These are phyloP conservation scores for Teunomyces atbi DNA, from an alignment of 805 yeast genomes.

Conservation along the genomic window DNA sequence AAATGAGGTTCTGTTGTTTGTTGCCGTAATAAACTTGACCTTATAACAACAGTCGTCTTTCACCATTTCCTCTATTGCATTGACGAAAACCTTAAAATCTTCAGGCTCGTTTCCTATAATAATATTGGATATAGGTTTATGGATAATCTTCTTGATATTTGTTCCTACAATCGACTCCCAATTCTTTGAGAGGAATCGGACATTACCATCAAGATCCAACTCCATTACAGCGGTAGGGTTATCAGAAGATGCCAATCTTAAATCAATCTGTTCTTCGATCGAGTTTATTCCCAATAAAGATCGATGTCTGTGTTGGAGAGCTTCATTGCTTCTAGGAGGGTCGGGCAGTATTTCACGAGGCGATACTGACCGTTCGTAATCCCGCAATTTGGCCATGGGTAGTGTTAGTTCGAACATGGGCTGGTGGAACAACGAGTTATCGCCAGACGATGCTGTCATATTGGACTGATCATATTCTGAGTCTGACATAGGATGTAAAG, in stretches of 20 bases:
- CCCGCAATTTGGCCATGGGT: slow-evolving; percentile 7
- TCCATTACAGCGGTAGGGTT: slow-evolving; percentile 82
- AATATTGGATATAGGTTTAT: slow-evolving; percentile 58
- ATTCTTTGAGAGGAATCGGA: slow-evolving; percentile 69
- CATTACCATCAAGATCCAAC: slow-evolving; percentile 72
- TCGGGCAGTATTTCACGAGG: slow-evolving; percentile 26
- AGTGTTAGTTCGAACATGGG: slow-evolving; percentile 16
- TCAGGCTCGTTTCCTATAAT: slow-evolving; percentile 58
- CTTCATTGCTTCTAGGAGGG: not conserved
- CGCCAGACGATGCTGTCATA: slow-evolving; percentile 4
- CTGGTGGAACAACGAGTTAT: slow-evolving; percentile 15
- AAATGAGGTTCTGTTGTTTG: slow-evolving; percentile 19
- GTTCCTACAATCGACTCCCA: slow-evolving; percentile 84
- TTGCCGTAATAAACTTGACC: slow-evolving; percentile 66
- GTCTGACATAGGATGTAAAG: slow-evolving; percentile 1
- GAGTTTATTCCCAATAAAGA: slow-evolving; percentile 13
- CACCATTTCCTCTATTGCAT: slow-evolving; percentile 70
- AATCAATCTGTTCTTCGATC: slow-evolving; percentile 49
- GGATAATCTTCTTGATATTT: slow-evolving; percentile 49
- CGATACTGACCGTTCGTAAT: slow-evolving; percentile 31
- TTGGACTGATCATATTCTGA: not conserved
- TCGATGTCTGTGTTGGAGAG: no score
- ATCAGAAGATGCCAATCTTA: slow-evolving; percentile 61
- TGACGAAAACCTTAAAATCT: slow-evolving; percentile 65
- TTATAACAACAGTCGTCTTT: slow-evolving; percentile 73